phyloP scores from a whole-genome alignment of 371 early-diverging fungal genomes.

The Rhizopus microsporus region DNA sequence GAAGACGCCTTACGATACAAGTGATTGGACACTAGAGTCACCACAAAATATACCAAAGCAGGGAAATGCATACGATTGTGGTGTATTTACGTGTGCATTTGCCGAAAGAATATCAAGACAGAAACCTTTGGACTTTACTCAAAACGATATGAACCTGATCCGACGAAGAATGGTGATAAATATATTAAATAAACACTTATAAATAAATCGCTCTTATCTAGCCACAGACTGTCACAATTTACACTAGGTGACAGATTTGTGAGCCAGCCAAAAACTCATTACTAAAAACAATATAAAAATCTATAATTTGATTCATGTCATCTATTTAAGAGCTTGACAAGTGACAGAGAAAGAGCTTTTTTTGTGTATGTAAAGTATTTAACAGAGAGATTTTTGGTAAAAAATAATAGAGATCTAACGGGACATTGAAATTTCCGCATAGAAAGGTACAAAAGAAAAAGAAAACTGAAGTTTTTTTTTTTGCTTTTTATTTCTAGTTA shows the following conservation, averaged over 20 bases:
- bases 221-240: too few species aligned
- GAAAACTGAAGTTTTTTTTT: neutral
- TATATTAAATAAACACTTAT: constrained; percentile 49
- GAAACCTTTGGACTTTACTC: constrained; percentile 69
- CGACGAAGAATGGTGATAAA: constrained; percentile 77
- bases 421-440: too few species aligned
- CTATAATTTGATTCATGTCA: too few species aligned
- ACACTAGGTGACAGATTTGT: too few species aligned
- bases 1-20: constrained; percentile 56
- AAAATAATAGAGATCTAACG: too few species aligned
- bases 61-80: constrained; percentile 93
- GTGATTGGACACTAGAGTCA: constrained; percentile 67
- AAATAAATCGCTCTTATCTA: too few species aligned
- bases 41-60: constrained; percentile 86
- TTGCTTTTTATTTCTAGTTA: neutral
- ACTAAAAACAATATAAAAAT: neutral
- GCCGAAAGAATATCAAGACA: constrained; percentile 74
- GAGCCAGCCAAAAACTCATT: neutral
- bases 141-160: constrained; percentile 71
- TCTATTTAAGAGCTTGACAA: too few species aligned
- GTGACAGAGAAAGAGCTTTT: too few species aligned
- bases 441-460: too few species aligned
- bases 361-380: too few species aligned
- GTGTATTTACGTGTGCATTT: constrained; percentile 94
- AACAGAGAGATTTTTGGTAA: too few species aligned